Evolutionary conservation across 805 yeast species (phyloP).

Genomic region (Lipomyces orientalis): DNA sequence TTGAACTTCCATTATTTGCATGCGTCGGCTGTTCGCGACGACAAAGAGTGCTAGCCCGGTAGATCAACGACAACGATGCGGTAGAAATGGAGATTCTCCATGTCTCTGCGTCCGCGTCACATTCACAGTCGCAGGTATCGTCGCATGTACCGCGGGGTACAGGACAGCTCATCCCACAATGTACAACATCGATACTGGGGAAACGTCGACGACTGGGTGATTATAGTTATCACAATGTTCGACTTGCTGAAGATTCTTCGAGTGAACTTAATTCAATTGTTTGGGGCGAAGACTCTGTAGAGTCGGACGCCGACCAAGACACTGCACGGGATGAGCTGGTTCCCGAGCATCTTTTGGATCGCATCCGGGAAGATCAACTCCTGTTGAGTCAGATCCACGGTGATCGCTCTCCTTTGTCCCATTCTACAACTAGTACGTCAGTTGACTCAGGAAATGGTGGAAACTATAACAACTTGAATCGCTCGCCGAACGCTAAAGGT

Average conservation of each 20-base stretch:
- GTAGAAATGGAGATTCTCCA: slow-evolving; percentile 1
- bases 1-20: too few species aligned
- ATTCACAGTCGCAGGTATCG: neutral
- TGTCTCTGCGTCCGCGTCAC: neutral
- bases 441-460: neutral
- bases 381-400: neutral
- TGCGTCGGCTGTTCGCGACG: neutral
- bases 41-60: neutral
- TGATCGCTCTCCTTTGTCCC: neutral
- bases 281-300: neutral
- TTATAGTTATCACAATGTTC: neutral
- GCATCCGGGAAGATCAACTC: neutral
- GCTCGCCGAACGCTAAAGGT: neutral
- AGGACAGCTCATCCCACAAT: neutral
- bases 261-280: neutral
- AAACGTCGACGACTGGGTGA: neutral
- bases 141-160: neutral
- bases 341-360: neutral
- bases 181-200: neutral
- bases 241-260: neutral
- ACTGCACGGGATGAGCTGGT: neutral
- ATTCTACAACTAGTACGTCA: neutral
- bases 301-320: neutral
- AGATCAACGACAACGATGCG: neutral
- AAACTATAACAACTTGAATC: neutral